Evolutionary conservation across 1,284 basidiomycete species (phyloP).

Genomic region (Salmacisia buchloeana): DNA sequence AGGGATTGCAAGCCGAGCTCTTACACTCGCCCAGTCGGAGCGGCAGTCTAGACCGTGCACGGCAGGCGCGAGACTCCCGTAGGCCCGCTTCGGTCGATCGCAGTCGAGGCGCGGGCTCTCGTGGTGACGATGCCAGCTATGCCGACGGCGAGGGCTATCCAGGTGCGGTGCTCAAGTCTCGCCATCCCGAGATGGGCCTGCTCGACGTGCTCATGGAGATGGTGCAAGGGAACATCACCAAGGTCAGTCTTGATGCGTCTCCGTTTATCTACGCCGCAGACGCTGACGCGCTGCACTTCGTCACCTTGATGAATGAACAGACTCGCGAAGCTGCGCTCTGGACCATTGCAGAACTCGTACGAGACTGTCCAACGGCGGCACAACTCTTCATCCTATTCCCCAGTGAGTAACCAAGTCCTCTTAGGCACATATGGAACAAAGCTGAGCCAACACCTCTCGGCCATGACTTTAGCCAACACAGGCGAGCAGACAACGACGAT

Average conservation of each 20-base stretch:
- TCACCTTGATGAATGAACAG: neutral
- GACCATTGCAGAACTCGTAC: constrained; percentile 31
- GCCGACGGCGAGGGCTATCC: constrained; percentile 17
- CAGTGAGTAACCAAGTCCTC: neutral
- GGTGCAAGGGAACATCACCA: constrained; percentile 32
- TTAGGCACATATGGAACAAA: no score
- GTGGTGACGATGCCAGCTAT: constrained; percentile 18
- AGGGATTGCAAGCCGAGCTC: constrained; percentile 21
- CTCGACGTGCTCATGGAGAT: constrained; percentile 23
- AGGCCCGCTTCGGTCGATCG: no score
- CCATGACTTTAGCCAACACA: constrained; percentile 17
- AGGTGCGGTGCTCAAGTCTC: neutral
- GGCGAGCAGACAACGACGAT: constrained; percentile 36
- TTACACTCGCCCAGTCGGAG: constrained; percentile 10
- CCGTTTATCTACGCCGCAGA: neutral
- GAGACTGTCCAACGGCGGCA: constrained; percentile 11
- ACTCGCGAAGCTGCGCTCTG: constrained; percentile 39
- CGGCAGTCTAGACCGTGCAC: neutral
- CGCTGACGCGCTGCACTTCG: neutral
- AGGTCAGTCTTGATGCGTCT: constrained; percentile 10
- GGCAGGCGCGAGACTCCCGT: neutral
- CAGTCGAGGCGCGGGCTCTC: constrained; percentile 22
- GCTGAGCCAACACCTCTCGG: constrained; percentile 21
- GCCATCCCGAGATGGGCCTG: neutral
- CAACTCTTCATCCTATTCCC: neutral